Evolutionary conservation across 257 asterid genomes (phyloP), one percentile per base, ranked within the genome.

Genomic region (Plantago major): DNA sequence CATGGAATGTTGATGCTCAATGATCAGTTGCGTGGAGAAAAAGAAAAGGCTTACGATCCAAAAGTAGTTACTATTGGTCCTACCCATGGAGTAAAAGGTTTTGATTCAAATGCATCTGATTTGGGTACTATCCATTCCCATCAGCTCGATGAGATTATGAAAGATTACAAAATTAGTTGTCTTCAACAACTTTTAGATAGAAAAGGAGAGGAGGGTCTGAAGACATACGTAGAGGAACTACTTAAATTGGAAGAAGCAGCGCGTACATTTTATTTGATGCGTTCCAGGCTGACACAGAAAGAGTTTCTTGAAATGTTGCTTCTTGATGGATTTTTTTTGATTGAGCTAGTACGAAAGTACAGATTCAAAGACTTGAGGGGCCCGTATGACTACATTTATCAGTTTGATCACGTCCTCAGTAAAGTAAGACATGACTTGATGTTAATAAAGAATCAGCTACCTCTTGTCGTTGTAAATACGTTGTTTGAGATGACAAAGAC

Each of bases 21-120:
- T 55, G 58, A 65, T 44, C 42, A 3, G 17, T 46, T 55, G 53
- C 56, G 63, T 5, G n/a, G 14, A 10, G 16, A 4, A 42, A 56
- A 55, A 0, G 55, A 11, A 26, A 13, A 16, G 18, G 70, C 40
- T 46, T 65, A 43, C 9, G 70, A 65, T 14, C 70, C 64, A 5
- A 42, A 65, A 26, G 15, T 65, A 33, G 15, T 65, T 12, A 46
- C 70, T 17, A 65, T 65, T 45, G 70, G 70, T 18, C 70, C 63
- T 22, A 42, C 43, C 55, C 70, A 65, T n/a, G 13, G 14, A 17
- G 37, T 33, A 65, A 65, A 44, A n/a, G n/a, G n/a, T n/a, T n/a
- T n/a, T n/a, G n/a, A n/a, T n/a, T n/a, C n/a, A n/a, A n/a, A n/a
- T n/a, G n/a, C n/a, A n/a, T n/a, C n/a, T n/a, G n/a, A n/a, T n/a